Evolutionary conservation across 2,329 filamentous ascomycete genomes (phyloP).

Genomic region (Fusarium clavum): DNA sequence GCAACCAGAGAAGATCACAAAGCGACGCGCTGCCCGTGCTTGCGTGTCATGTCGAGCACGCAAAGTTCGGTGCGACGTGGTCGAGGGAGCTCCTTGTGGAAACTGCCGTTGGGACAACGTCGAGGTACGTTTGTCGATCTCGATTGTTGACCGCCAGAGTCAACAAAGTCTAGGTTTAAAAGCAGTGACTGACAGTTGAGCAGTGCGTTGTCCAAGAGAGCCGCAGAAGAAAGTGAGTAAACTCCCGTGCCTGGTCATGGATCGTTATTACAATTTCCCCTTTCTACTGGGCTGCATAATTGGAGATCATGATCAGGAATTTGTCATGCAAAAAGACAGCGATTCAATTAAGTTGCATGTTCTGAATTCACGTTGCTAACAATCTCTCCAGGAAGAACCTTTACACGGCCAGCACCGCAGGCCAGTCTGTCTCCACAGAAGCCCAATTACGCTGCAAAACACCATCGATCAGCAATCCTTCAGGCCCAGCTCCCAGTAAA

Average conservation of each 20-base stretch:
- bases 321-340: slow-evolving; percentile 24
- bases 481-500: slow-evolving; percentile 17
- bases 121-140: slow-evolving; percentile 56
- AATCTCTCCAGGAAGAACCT: slow-evolving; percentile 57
- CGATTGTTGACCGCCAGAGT: slow-evolving; percentile 8
- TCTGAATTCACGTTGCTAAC: slow-evolving; percentile 41
- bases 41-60: slow-evolving; percentile 89
- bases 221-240: slow-evolving; percentile 83
- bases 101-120: slow-evolving; percentile 87
- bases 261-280: slow-evolving; percentile 12
- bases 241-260: slow-evolving; percentile 7
- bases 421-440: slow-evolving; percentile 56
- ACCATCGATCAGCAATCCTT: slow-evolving; percentile 40
- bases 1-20: slow-evolving; percentile 65
- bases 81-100: slow-evolving; percentile 86
- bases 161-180: slow-evolving; percentile 20
- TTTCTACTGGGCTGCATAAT: slow-evolving; percentile 7
- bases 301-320: slow-evolving; percentile 21
- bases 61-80: slow-evolving; percentile 94
- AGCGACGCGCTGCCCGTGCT: slow-evolving; percentile 89
- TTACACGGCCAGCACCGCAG: slow-evolving; percentile 54
- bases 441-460: slow-evolving; percentile 57
- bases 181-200: slow-evolving; percentile 33
- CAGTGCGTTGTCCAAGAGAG: slow-evolving; percentile 80
- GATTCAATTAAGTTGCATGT: slow-evolving; percentile 5